These are phyloP conservation scores for Toxoplasma gondii DNA, from an alignment of 169 alveolate genomes.

Conservation along the genomic window DNA sequence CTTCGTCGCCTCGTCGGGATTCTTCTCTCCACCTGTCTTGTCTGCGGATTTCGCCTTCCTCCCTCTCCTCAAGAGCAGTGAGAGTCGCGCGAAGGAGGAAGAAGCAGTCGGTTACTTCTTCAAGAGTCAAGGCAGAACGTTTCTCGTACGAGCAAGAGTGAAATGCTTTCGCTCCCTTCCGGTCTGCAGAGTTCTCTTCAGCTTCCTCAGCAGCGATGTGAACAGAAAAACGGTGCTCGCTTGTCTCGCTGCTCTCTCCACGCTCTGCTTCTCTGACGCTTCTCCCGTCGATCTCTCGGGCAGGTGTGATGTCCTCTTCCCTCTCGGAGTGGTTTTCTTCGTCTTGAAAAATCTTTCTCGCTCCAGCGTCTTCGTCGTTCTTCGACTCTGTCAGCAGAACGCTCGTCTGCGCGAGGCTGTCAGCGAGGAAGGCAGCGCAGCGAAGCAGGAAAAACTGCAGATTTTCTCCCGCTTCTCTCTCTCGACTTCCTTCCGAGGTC, in stretches of 20 bases:
- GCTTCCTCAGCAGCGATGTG: too few species aligned
- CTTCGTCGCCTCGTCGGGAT: neutral
- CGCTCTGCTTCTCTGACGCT: neutral
- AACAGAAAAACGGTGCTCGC: neutral
- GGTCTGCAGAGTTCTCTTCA: too few species aligned
- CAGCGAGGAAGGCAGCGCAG: slow-evolving; percentile 30
- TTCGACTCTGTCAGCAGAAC: neutral
- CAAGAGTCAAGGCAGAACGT: neutral
- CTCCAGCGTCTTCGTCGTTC: neutral
- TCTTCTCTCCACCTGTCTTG: too few species aligned
- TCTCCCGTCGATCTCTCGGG: neutral
- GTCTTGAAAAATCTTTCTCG: neutral
- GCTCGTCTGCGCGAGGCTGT: slow-evolving; percentile 1
- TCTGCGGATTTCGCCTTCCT: too few species aligned
- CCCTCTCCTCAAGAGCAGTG: neutral
- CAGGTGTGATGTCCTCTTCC: neutral
- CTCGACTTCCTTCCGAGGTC: neutral
- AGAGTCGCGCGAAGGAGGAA: neutral
- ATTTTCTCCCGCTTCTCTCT: too few species aligned
- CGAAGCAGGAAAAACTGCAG: neutral
- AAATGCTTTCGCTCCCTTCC: too few species aligned
- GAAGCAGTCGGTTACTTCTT: neutral
- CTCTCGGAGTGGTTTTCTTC: neutral
- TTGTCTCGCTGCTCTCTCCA: neutral
- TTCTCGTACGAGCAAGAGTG: neutral